Evolutionary conservation across 2,329 filamentous ascomycete species (phyloP), one percentile per base, ranked within the genome.

Genomic region (Rhinocladiella mackenziei): DNA sequence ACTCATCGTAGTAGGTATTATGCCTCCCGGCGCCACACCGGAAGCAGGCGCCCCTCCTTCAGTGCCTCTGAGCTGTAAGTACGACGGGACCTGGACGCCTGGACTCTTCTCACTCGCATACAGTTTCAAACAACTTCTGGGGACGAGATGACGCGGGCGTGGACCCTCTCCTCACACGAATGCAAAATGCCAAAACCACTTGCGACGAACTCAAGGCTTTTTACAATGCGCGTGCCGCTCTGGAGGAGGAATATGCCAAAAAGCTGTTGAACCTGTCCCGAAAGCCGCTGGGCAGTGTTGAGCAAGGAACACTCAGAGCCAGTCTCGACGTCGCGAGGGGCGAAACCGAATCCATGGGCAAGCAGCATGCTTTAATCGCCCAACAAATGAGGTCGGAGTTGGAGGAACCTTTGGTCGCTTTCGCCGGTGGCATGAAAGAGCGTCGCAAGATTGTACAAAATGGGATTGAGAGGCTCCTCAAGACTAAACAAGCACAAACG

Each of bases 141-240:
- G 92, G 92, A 54, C 97, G 94, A 74, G 91, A 97, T 65, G 92
- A 98, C 74, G 92, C 91, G 39, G 94, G 92, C 63, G 89, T 98
- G 61, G 76, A 77, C 33, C 94, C 92, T 46, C 79, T 98, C 61
- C 77, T 98, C 20, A 87, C 91, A 65, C 91, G 92, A 61, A 94
- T 98, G 88, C 84, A 88, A 62, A 84, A 83, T 66, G 88, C 92
- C 36, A 98, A 98, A 73, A 81, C 85, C 60, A 96, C 92, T 18
- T 89, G 84, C 64, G 94, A 98, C 67, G 92, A 98, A 69, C 68
- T 98, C 38, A 91, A 86, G 62, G 74, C 83, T 7, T 98, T 98
- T 70, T 98, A 98, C 66, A 81, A 75, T 52, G 91, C 87, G 46
- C 88, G 92, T 50, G 86, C 89, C 40, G 83, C 89, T 7, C 89